Base-by-base conservation (phyloP, 805 yeast genomes). In the Candida vaughaniae region DNA sequence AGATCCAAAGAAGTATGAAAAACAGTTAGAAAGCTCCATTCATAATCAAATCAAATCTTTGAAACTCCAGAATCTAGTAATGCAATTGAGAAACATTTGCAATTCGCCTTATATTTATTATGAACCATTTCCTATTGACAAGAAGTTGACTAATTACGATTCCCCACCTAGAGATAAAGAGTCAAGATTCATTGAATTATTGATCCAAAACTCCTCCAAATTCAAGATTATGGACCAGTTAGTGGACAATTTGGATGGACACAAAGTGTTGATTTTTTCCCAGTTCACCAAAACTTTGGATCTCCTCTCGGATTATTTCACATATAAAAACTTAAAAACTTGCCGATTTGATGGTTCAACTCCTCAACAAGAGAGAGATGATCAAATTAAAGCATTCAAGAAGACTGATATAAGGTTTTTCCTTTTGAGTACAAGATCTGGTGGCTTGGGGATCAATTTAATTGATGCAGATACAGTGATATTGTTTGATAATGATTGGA, bases 401-500 rank as follows among this genome's bases (percentile, higher is more conserved):
- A 31, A 22, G 3, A 2, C 57, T 56, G 10, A 56, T 51, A 10
- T 42, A 3, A 42, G 48, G 28, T 70, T 89, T 1, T 91, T 91
- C 46, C 58, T 93, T 35, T 67, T 93, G 10, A 84, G 95, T 10
- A 93, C 99, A 0, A 71, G 98, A 44, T 91, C 98, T 1, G 99
- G 97, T 7, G 98, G 98, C 0, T 71, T 91, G 22, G 99, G 99
- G 4, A 78, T 91, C 29, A 91, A 91, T 53, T 66, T 91, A 38
- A 77, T 82, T 0, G 79, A 83, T 0, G 96, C 98, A 0, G 97
- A 93, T 46, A 82, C 95, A 1, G 98, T 93, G 1, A 77, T 91
- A 3, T 51, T 91, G 8, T 89, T 87, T 54, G 99, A 91, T 53
- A 84, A 88, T 39, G 99, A 91, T 55, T 91, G 97, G 96, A 91